Base-by-base conservation (phyloP, 2,329 filamentous ascomycete species). In the Leptosphaerulina australis region DNA sequence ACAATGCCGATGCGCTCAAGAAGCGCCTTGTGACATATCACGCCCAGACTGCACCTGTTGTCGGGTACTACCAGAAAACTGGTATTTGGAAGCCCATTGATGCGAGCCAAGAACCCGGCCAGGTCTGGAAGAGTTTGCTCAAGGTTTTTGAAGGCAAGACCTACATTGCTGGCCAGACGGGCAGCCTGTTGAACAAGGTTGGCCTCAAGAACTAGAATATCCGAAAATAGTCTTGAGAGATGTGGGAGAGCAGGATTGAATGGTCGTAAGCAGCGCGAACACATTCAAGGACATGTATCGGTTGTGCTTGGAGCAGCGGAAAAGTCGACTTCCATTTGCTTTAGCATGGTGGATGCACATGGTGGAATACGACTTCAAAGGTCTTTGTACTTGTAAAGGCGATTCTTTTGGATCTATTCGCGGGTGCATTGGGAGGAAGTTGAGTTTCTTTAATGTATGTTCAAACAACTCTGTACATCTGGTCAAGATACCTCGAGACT, bases 61-160 rank as follows among this genome's bases (percentile, higher is more conserved):
- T 96, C 57, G 83, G 86, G 51, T 99, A 99, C 83, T 99, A 99
- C 85, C 89, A 95, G 79, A 91, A 91, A 78, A 96, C 90, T 39
- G 92, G 92, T 64, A 97, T 99, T 81, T 99, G 94, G 94, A 88
- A 88, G 76, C 88, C 88, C 57, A 85, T 99, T 67, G 94, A 99
- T 74, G 94, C 94, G 59, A 95, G 90, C 80, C 91, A 99, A 81
- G 88, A 96, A 78, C 94, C 94, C 15, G 90, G 90, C 37, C 87
- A 92, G 76, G 94, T 99, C 56, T 99, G 94, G 94, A 92, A 91
- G 82, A 90, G 87, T 74, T 80, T 99, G 74, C 81, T 97, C 57
- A 84, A 86, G 68, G 87, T 97, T 66, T 93, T 99, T 71, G 84
- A 88, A 65, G 80, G 86, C 71, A 74, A 74, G 59, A 66, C 72